Evolutionary conservation across 129 eudicot species (phyloP), one percentile per base, ranked within the genome.

Genomic region (Deinandra increscens): DNA sequence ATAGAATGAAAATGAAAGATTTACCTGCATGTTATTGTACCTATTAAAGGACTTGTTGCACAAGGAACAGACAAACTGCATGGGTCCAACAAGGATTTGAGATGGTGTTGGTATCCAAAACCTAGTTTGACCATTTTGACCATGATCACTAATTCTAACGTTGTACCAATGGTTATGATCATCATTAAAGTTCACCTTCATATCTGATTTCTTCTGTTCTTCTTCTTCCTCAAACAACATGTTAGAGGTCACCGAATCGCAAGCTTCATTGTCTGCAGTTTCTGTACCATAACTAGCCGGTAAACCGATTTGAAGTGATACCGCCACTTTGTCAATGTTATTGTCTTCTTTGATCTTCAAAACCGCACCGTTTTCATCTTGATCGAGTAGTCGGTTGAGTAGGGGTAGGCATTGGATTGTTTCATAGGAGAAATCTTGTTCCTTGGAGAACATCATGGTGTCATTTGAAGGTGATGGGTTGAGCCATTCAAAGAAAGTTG

Each of bases 1-100:
- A 26, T 26, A 26, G 31, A 26, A 26, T 26, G 31, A 26, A 19
- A 60, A 20, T 10, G n/a, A 41, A 63, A 9, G 18, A 75, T 69
- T 71, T 55, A 92, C 98, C 95, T 93, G 98, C 98, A 93, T 93
- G 85, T 93, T 93, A 54, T 93, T 93, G 95, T 93, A 93, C 80
- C 98, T 85, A 82, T 85, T 93, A 80, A 93, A 93, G 78, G 95
- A 84, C 81, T 89, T 93, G 88, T 66, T 86, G 83, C 98, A 93
- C 68, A 93, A 84, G 3, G 89, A 75, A 69, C 98, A 93, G 67
- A 88, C 80, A 87, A 84, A 93, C 53, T 89, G 96, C 98, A 93
- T 93, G 10, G 97, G 96, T 1, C 98, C 98, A 68, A 89, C 89
- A 66, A 93, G 95, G 45, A 93, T 93, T 81, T 93, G 98, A 15